Conservation (phyloP, 2,329 filamentous ascomycete species). For the Didymella lethalis region DNA sequence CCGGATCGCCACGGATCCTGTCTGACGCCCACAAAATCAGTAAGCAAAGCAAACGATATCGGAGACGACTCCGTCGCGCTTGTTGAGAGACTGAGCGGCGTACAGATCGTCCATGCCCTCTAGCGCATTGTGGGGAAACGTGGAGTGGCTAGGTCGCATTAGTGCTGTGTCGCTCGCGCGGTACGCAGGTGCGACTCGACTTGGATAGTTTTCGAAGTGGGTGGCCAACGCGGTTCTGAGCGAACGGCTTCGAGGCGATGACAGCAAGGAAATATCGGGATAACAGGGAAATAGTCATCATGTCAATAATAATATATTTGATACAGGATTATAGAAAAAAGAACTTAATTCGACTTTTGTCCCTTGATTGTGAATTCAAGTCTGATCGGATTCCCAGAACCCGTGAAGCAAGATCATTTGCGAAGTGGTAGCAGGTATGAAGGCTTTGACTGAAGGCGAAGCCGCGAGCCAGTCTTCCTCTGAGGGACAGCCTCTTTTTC, state of each 20-base stretch:
- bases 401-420: not conserved
- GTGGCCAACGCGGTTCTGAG: not conserved
- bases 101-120: not conserved
- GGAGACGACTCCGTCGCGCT: not conserved
- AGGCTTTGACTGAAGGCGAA: not conserved
- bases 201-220: not conserved
- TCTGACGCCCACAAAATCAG: not conserved
- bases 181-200: not conserved
- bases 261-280: not conserved
- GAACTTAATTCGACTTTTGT: constrained; percentile 12
- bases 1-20: constrained; percentile 1
- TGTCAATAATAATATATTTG: not conserved
- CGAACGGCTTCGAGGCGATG: not conserved
- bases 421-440: constrained; percentile 1
- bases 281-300: not conserved
- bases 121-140: constrained; percentile 14
- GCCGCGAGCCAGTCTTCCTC: not conserved
- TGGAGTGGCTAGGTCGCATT: constrained; percentile 4
- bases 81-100: constrained; percentile 11
- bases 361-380: not conserved
- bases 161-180: not conserved
- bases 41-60: not conserved
- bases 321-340: not conserved
- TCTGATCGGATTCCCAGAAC: not conserved
- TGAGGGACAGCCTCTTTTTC: not conserved